These are phyloP conservation scores for Microthlaspi erraticum DNA, from an alignment of 345 rosid species.

Conservation along the genomic window DNA sequence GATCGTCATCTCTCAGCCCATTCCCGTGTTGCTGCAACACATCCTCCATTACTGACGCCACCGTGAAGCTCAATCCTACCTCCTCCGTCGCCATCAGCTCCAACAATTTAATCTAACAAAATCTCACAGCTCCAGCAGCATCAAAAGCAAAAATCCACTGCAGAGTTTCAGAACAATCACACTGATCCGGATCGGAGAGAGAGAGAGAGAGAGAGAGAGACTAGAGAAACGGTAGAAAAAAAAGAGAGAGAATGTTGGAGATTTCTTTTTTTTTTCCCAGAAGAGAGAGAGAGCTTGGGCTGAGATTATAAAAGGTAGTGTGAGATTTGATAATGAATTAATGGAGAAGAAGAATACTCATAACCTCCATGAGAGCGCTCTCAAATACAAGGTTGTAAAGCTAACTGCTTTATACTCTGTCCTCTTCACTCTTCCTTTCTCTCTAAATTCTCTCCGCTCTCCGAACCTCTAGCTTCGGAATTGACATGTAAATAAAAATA, in stretches of 20 bases:
- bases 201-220: neutral
- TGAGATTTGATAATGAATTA: constrained; percentile 24
- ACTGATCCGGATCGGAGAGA: constrained; percentile 26
- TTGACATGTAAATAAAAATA: too few species aligned
- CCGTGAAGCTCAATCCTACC: constrained; percentile 57
- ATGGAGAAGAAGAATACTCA: constrained; percentile 43
- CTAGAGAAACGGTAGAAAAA: neutral
- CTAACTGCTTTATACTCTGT: constrained; percentile 55
- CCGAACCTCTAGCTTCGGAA: constrained; percentile 49
- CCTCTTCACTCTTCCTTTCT: constrained; percentile 27
- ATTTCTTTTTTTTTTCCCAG: neutral
- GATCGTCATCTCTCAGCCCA: constrained; percentile 58
- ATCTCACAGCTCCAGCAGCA: constrained; percentile 27
- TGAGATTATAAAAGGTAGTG: constrained; percentile 28
- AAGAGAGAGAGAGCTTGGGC: neutral
- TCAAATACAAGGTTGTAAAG: constrained; percentile 51
- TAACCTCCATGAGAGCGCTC: constrained; percentile 49
- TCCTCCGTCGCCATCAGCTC: constrained; percentile 53
- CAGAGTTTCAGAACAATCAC: constrained; percentile 10
- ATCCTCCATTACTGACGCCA: constrained; percentile 70
- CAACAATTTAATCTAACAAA: neutral
- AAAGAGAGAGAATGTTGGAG: neutral
- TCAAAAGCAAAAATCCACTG: neutral
- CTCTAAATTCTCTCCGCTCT: constrained; percentile 10
- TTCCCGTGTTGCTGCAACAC: constrained; percentile 72